Conservation (phyloP, 495 filamentous ascomycete genomes). For the Cairneyella variabilis region DNA sequence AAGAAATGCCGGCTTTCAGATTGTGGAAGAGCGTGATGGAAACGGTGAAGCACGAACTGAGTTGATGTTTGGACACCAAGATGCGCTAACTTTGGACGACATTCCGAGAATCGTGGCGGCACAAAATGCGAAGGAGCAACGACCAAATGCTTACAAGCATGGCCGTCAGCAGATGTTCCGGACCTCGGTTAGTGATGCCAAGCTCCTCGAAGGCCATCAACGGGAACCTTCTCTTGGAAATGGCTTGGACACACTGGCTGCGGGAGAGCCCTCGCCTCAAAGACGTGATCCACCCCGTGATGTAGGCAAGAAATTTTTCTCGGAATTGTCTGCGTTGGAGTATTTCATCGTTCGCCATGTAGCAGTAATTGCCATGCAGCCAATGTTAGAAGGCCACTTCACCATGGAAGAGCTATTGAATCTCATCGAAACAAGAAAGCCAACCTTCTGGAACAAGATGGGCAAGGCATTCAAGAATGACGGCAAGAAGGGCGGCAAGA, state of each 20-base stretch:
- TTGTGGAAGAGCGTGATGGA: slow-evolving; percentile 80
- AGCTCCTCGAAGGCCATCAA: slow-evolving; percentile 70
- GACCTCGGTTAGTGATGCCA: slow-evolving; percentile 58
- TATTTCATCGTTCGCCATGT: slow-evolving; percentile 97
- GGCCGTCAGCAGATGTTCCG: slow-evolving; percentile 71
- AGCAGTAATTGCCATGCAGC: slow-evolving; percentile 93
- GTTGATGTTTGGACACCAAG: slow-evolving; percentile 81
- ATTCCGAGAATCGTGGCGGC: slow-evolving; percentile 96
- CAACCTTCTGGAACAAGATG: slow-evolving; percentile 96
- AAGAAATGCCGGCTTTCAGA: slow-evolving; percentile 60
- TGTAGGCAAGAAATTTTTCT: slow-evolving; percentile 77
- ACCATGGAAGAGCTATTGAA: slow-evolving; percentile 91
- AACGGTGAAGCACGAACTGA: slow-evolving; percentile 70
- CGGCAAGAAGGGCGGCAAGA: slow-evolving; percentile 71
- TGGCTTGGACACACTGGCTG: slow-evolving; percentile 35
- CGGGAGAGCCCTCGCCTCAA: slow-evolving; percentile 45
- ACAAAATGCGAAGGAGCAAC: slow-evolving; percentile 89
- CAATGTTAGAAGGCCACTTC: slow-evolving; percentile 84
- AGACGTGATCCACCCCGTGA: slow-evolving; percentile 32
- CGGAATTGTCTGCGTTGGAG: slow-evolving; percentile 90
- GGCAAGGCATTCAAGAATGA: slow-evolving; percentile 93
- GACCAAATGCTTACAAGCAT: slow-evolving; percentile 77
- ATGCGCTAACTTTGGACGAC: slow-evolving; percentile 90
- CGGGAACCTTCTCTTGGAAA: slow-evolving; percentile 70
- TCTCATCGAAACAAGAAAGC: slow-evolving; percentile 89